Percentiles rank a stretch among this genome's conserved stretches.
phyloP scores from a whole-genome alignment of 768 basidiomycete species.

The Hericium rajendrae region DNA sequence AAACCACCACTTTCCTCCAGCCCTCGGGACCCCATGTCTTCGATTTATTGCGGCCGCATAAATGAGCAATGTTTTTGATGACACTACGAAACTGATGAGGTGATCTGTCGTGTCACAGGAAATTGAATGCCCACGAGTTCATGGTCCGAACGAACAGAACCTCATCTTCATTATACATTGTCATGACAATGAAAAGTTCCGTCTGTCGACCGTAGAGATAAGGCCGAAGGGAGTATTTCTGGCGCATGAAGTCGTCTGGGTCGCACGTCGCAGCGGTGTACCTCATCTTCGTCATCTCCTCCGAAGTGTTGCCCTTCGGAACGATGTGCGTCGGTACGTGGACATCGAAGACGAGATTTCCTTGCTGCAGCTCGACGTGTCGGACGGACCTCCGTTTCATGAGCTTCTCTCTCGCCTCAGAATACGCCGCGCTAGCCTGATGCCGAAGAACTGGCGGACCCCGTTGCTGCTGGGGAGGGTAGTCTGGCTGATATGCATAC shows the following conservation, averaged over 20 bases:
- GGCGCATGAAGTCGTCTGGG: conserved; percentile 78
- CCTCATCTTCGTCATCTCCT: conserved; percentile 77
- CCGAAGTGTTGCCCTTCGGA: conserved; percentile 51
- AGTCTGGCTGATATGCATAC: conserved; percentile 36
- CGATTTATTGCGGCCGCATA: conserved; percentile 59
- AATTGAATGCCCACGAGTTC: conserved; percentile 53
- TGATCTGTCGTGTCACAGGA: not conserved
- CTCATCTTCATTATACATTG: conserved; percentile 94
- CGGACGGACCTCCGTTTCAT: conserved; percentile 73
- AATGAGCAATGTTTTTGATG: conserved; percentile 78
- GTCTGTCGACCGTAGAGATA: conserved; percentile 75
- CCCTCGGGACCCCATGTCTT: conserved; percentile 84
- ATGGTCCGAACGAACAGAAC: conserved; percentile 70
- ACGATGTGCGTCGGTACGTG: conserved; percentile 72
- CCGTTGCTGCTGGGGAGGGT: conserved; percentile 45
- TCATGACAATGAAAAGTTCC: conserved; percentile 93
- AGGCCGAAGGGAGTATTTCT: conserved; percentile 68
- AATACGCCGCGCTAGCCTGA: conserved; percentile 41
- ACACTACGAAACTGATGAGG: conserved; percentile 36
- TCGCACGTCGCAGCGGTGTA: conserved; percentile 88
- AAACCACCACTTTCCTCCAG: conserved; percentile 88
- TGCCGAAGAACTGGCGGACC: conserved; percentile 34
- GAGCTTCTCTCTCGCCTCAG: conserved; percentile 64
- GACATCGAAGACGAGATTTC: conserved; percentile 80
- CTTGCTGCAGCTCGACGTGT: conserved; percentile 71